phyloP scores from a whole-genome alignment of 2,329 filamentous ascomycete genomes.

The Nothomitra cinnamomea region DNA sequence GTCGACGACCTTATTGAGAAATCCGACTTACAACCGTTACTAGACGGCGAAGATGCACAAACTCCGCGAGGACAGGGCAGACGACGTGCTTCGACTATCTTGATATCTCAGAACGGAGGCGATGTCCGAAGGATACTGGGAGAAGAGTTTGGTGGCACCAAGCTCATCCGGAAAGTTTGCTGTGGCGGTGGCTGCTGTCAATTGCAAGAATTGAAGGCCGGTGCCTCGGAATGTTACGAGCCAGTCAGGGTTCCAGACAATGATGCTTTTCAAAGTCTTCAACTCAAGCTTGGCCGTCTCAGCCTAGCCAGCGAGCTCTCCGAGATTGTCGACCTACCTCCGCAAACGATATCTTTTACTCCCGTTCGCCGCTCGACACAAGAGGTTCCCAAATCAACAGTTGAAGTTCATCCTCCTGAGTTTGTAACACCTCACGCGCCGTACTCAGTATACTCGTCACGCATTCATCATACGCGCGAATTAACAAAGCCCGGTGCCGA shows the following conservation, averaged over 20 bases:
- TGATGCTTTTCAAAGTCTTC: slow-evolving; percentile 63
- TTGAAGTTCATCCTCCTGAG: slow-evolving; percentile 52
- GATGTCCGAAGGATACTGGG: slow-evolving; percentile 42
- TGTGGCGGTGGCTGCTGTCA: slow-evolving; percentile 49
- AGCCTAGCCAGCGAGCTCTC: slow-evolving; percentile 53
- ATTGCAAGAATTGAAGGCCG: slow-evolving; percentile 34
- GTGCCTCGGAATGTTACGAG: slow-evolving; percentile 26
- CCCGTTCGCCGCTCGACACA: slow-evolving; percentile 20
- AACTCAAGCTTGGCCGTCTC: slow-evolving; percentile 59
- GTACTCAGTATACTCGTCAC: slow-evolving; percentile 82
- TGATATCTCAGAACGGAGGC: slow-evolving; percentile 25
- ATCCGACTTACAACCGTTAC: slow-evolving; percentile 2
- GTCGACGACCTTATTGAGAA: slow-evolving; percentile 20
- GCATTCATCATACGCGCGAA: slow-evolving; percentile 67
- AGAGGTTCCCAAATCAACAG: slow-evolving; percentile 22
- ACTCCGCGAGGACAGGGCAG: slow-evolving; percentile 8
- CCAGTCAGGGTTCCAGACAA: slow-evolving; percentile 54
- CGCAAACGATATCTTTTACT: slow-evolving; percentile 53
- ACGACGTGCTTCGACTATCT: slow-evolving; percentile 28
- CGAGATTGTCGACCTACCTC: slow-evolving; percentile 53
- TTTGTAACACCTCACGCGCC: slow-evolving; percentile 93
- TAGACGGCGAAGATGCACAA: neutral
- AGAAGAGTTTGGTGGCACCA: slow-evolving; percentile 35
- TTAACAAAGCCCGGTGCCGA: slow-evolving; percentile 77
- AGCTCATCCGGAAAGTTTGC: slow-evolving; percentile 45